Evolutionary conservation across 208 protist species (phyloP).

Genomic region (Leishmania aethiopica): DNA sequence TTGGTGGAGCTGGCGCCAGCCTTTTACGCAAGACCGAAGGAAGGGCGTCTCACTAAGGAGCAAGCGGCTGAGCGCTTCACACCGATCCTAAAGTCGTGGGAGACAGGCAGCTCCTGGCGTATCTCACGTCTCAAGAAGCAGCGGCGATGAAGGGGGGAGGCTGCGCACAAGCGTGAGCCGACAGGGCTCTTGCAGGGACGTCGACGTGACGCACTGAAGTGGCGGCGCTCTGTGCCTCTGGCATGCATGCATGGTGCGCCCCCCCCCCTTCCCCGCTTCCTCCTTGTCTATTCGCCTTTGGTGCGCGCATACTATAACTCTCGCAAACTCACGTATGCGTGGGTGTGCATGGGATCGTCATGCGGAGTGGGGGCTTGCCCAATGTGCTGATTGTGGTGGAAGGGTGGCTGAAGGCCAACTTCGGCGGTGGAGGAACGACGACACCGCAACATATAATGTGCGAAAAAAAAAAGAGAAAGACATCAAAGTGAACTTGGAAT

Average conservation of each 20-base stretch:
- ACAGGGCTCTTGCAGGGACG: not conserved
- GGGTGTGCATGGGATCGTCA: not conserved
- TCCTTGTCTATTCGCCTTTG: not conserved
- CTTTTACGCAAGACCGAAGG: constrained; percentile 84
- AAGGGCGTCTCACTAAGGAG: constrained; percentile 74
- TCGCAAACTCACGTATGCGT: not conserved
- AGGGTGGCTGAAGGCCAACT: not conserved
- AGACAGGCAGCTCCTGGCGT: constrained; percentile 89
- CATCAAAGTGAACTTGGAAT: not conserved
- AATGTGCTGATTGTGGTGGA: not conserved
- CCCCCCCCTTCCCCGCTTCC: not conserved
- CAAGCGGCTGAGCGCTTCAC: constrained; percentile 85
- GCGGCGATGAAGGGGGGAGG: constrained; percentile 33
- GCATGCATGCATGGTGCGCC: not conserved
- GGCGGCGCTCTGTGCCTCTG: not conserved
- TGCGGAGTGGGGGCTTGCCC: not conserved
- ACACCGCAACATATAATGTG: too few species aligned
- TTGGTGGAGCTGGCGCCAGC: constrained; percentile 95
- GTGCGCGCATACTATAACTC: not conserved
- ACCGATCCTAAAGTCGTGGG: constrained; percentile 86
- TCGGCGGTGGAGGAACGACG: not conserved
- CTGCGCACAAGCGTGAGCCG: not conserved
- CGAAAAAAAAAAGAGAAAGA: constrained; percentile 18
- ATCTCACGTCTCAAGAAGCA: constrained; percentile 76
- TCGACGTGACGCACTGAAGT: not conserved